Conservation (phyloP, 768 basidiomycete species). For the Pisolithus microcarpus region DNA sequence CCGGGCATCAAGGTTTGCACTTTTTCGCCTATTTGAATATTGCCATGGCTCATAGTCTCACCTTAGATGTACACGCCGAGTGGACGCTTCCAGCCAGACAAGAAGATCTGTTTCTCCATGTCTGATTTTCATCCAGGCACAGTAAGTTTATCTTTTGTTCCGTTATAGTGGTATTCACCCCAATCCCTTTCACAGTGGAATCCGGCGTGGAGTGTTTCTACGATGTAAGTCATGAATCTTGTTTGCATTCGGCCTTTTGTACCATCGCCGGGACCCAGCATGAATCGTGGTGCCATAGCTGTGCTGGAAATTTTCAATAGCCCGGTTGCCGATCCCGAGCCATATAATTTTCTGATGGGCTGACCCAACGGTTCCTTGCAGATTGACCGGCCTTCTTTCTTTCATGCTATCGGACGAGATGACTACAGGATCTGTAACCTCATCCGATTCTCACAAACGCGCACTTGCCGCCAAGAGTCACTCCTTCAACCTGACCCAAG, state of each 20-base stretch:
- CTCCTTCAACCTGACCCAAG: conserved; percentile 73
- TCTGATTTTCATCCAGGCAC: conserved; percentile 90
- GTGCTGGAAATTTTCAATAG: background rate
- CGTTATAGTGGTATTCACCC: conserved; percentile 3
- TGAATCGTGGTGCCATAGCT: too few relatives aligned
- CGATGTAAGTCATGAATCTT: conserved; percentile 56
- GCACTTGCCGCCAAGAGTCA: conserved; percentile 75
- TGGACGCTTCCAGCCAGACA: conserved; percentile 84
- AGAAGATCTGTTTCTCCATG: conserved; percentile 98
- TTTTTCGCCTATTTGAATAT: background rate
- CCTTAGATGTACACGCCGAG: conserved; percentile 86
- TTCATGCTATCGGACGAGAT: conserved; percentile 97
- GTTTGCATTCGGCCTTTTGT: conserved; percentile 1
- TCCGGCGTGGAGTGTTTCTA: conserved; percentile 91
- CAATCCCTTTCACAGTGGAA: conserved; percentile 60
- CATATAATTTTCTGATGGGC: background rate
- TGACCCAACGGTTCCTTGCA: conserved; percentile 26
- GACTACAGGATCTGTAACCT: conserved; percentile 88
- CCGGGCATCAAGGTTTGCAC: conserved; percentile 84
- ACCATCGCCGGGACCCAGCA: conserved; percentile 4
- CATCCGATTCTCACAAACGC: conserved; percentile 72
- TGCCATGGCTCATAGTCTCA: conserved; percentile 7
- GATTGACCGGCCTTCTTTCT: conserved; percentile 85
- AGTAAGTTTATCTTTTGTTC: conserved; percentile 40
- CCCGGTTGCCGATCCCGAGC: background rate